Base-by-base conservation (phyloP, 305 asterid species). In the Striga hermonthica region DNA sequence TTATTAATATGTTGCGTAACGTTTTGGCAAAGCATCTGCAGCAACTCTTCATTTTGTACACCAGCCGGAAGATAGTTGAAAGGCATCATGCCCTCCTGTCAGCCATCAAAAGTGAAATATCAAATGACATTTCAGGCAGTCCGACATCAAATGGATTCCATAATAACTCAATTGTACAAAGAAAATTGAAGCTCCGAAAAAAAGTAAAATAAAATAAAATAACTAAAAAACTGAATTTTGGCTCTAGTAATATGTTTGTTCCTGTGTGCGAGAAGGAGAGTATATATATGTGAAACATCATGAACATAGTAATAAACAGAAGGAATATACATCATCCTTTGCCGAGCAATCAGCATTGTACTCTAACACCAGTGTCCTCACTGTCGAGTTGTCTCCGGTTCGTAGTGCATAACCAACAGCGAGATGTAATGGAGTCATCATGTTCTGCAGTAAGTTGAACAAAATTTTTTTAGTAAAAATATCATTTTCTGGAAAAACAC, bases 21-120 rank as follows among this genome's bases (percentile, higher is more conserved):
- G 4, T 58, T 58, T 12, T 13, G 38, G n/a, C 7, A 69, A 13
- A 84, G 71, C 36, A 86, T 81, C 57, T 62, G 60, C 41, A 75
- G 60, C 73, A 89, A 62, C 57, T 80, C 84, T 16, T 75, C 69
- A 65, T 81, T 76, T 69, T 82, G 82, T 13, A 74, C 72, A 43
- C 84, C 81, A 48, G 82, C 78, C n/a, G 89, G 85, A 36, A 86
- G 77, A 75, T 83, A 87, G 65, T 80, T 79, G 70, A 81, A 65
- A 0, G 98, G 89, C 43, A 81, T 65, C 86, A 76, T 72, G 9
- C 91, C 91, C 75, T 85, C 96, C 96, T 86, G 91, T 78, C 65
- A 22, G 2, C 31, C 64, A 72, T 50, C 28, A 71, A 61, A 60
- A 62, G 40, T 39, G 22, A 3, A 57, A 57, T 36, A n/a, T n/a